Percentiles rank a stretch among this genome's conserved stretches.
Evolutionary conservation across 1,284 basidiomycete species (phyloP).

Genomic region (Irpex lacteus): DNA sequence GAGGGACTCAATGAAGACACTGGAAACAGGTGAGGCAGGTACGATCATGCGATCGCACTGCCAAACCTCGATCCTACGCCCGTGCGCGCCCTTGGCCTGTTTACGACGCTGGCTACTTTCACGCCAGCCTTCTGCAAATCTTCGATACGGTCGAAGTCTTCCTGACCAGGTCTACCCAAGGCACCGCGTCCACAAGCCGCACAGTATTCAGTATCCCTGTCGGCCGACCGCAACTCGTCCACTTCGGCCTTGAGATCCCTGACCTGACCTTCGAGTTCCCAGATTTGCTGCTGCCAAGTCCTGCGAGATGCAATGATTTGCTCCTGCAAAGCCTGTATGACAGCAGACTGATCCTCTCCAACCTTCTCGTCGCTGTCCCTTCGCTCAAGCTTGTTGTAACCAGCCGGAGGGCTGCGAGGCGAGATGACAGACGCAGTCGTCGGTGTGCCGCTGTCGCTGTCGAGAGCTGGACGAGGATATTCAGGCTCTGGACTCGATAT

Average conservation of each 20-base stretch:
- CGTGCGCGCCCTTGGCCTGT: conserved; percentile 66
- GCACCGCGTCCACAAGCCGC: conserved; percentile 56
- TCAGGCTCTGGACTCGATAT: conserved; percentile 37
- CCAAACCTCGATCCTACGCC: conserved; percentile 59
- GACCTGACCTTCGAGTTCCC: conserved; percentile 73
- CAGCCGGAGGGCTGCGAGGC: conserved; percentile 49
- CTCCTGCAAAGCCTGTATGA: conserved; percentile 58
- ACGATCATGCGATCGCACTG: conserved; percentile 34
- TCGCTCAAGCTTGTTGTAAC: conserved; percentile 22
- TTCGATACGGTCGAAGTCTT: conserved; percentile 16
- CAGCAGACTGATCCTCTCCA: conserved; percentile 42
- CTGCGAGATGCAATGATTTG: conserved; percentile 57
- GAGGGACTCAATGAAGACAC: neutral
- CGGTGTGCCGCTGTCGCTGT: conserved; percentile 44
- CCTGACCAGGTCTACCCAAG: conserved; percentile 10
- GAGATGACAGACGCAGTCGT: conserved; percentile 39
- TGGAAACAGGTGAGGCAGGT: neutral
- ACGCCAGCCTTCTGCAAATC: conserved; percentile 26
- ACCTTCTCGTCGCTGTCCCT: conserved; percentile 35
- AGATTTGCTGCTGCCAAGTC: conserved; percentile 68
- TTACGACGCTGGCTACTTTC: conserved; percentile 45
- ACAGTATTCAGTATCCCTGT: conserved; percentile 46
- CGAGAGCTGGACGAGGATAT: conserved; percentile 33
- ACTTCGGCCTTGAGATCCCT: conserved; percentile 67
- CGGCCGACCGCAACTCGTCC: conserved; percentile 46